Percentiles rank a stretch among this genome's conserved stretches.
Evolutionary conservation across 805 yeast species (phyloP).

Genomic region (Candida multigemmis): DNA sequence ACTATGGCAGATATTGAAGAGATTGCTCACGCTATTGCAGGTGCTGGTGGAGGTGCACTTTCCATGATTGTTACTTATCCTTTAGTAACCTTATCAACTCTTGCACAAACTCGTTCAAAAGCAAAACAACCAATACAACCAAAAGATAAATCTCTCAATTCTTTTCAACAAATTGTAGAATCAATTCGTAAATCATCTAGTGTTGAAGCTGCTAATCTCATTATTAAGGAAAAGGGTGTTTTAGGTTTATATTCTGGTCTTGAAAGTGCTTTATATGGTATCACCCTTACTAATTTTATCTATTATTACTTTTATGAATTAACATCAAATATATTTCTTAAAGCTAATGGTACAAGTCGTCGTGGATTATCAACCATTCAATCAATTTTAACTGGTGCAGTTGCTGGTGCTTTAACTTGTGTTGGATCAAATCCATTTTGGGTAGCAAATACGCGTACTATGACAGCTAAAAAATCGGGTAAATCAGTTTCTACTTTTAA

Average conservation of each 20-base stretch:
- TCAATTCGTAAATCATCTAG: conserved; percentile 6
- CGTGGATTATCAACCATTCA: conserved; percentile 51
- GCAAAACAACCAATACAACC: conserved; percentile 12
- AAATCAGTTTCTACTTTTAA: conserved; percentile 35
- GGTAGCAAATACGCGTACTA: conserved; percentile 90
- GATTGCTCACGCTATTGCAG: conserved; percentile 86
- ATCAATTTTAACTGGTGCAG: conserved; percentile 68
- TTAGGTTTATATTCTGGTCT: conserved; percentile 74
- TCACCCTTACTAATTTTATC: conserved; percentile 76
- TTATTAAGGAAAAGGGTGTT: conserved; percentile 52
- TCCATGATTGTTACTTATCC: conserved; percentile 88
- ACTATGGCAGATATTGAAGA: conserved; percentile 32
- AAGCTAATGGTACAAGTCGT: conserved; percentile 15
- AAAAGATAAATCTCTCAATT: conserved; percentile 2
- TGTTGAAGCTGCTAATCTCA: conserved; percentile 23
- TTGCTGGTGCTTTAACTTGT: conserved; percentile 83
- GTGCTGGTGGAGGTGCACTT: conserved; percentile 88
- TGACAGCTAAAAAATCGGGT: conserved; percentile 39
- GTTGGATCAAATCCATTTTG: conserved; percentile 82
- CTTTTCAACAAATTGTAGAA: conserved; percentile 2
- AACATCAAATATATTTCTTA: conserved; percentile 39
- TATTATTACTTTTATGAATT: conserved; percentile 89
- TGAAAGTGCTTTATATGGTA: conserved; percentile 81
- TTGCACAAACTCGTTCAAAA: conserved; percentile 64
- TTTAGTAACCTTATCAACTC: conserved; percentile 73